phyloP scores from a whole-genome alignment of 495 filamentous ascomycete genomes.

The Podospora anserina region DNA sequence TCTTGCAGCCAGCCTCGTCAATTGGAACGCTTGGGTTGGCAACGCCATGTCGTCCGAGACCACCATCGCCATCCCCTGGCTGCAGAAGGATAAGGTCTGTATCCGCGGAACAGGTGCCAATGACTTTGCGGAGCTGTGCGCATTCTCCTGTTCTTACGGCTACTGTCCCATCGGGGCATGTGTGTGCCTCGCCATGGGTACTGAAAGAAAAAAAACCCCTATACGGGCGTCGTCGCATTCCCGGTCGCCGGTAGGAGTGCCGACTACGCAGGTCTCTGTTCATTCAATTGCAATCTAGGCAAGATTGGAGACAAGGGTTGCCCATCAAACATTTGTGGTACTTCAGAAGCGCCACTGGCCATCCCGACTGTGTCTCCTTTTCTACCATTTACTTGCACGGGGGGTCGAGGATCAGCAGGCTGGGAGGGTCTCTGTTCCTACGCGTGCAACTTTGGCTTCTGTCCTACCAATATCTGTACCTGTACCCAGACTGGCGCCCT shows the following conservation, averaged over 20 bases:
- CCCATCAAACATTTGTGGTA: background rate
- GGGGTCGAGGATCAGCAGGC: background rate
- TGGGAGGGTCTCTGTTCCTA: constrained; percentile 18
- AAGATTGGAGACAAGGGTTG: constrained; percentile 9
- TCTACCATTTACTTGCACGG: constrained; percentile 11
- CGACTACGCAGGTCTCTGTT: constrained; percentile 15
- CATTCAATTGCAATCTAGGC: constrained; percentile 19
- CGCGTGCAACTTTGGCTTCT: constrained; percentile 20
- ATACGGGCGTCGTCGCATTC: background rate
- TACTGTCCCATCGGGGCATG: constrained; percentile 11
- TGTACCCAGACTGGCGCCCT: too few species aligned
- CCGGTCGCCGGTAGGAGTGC: background rate
- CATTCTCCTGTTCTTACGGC: constrained; percentile 6
- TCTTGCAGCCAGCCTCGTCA: constrained; percentile 14
- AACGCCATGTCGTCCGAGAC: constrained; percentile 1
- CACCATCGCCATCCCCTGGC: background rate
- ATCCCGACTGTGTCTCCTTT: constrained; percentile 13
- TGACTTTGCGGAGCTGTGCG: constrained; percentile 9
- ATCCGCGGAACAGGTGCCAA: constrained; percentile 4
- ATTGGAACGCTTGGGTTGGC: constrained; percentile 18
- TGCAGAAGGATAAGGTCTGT: background rate
- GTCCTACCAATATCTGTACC: constrained; percentile 1
- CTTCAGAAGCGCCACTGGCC: background rate
- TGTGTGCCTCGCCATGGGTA: background rate
- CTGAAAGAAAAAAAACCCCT: background rate